phyloP scores from a whole-genome alignment of 2,329 filamentous ascomycete genomes.

The Emericellopsis atlantica region DNA sequence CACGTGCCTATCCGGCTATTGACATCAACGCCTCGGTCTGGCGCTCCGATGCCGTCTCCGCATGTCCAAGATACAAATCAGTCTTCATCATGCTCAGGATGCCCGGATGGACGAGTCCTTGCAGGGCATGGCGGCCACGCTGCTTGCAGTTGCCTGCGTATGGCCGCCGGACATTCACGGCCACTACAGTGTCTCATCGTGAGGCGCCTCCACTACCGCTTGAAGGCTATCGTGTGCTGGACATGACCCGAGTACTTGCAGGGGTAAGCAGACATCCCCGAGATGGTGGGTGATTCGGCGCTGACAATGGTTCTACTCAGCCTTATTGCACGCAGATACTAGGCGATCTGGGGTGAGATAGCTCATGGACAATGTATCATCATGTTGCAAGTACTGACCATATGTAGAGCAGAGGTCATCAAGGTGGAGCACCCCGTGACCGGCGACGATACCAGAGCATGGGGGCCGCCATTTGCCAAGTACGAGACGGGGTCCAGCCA shows the following conservation, averaged over 20 bases:
- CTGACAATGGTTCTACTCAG: constrained; percentile 30
- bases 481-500: constrained; percentile 49
- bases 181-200: no score
- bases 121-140: no score
- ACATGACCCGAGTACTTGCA: constrained; percentile 93
- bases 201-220: constrained; percentile 41
- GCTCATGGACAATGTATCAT: background rate
- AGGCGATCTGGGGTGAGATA: constrained; percentile 77
- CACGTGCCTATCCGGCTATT: no score
- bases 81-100: no score
- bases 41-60: no score
- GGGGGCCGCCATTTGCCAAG: constrained; percentile 87
- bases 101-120: no score
- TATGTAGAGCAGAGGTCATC: constrained; percentile 75
- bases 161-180: no score
- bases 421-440: constrained; percentile 90
- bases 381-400: background rate
- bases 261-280: constrained; percentile 50
- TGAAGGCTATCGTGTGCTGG: constrained; percentile 76
- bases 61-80: no score
- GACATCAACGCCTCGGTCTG: no score
- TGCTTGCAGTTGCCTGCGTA: no score
- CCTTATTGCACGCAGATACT: constrained; percentile 97
- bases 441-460: constrained; percentile 89
- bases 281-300: background rate